A percentile compares a stretch with the other conserved stretches of the same genome.
Conservation (phyloP, 75 land plant genomes). For the Sequoia sempervirens region DNA sequence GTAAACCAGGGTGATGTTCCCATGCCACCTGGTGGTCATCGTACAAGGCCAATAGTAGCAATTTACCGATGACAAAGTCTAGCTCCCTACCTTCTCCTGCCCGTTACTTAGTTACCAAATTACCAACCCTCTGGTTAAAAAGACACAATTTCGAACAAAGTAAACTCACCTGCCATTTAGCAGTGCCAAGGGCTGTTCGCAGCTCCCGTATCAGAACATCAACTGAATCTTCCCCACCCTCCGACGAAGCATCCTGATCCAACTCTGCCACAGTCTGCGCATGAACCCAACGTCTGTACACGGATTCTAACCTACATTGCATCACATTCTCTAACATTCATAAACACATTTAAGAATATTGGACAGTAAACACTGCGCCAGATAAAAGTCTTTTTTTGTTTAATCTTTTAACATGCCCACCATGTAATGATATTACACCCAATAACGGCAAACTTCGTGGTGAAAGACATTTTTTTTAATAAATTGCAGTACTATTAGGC, state of each 20-base stretch:
- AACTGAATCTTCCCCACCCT: too few relatives aligned
- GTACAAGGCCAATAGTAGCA: neutral
- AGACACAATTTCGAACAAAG: neutral
- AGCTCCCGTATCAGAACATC: too few relatives aligned
- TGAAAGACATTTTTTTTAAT: neutral
- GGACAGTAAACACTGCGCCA: neutral
- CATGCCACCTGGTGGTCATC: neutral
- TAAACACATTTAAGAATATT: neutral
- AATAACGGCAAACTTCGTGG: neutral
- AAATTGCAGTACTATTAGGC: neutral
- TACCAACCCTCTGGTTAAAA: neutral
- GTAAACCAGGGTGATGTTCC: neutral
- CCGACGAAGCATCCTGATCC: too few relatives aligned
- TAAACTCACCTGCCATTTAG: constrained; percentile 24
- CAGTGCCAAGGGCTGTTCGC: too few relatives aligned
- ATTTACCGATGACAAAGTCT: neutral
- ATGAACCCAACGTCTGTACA: too few relatives aligned
- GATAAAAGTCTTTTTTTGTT: neutral
- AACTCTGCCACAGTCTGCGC: too few relatives aligned
- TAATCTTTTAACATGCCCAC: neutral
- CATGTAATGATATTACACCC: neutral
- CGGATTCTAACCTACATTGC: constrained; percentile 13
- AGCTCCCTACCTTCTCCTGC: neutral
- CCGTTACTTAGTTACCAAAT: neutral
- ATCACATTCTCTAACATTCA: constrained; percentile 1